phyloP scores from a whole-genome alignment of 495 filamentous ascomycete genomes.

The Tuber umbilicatum region DNA sequence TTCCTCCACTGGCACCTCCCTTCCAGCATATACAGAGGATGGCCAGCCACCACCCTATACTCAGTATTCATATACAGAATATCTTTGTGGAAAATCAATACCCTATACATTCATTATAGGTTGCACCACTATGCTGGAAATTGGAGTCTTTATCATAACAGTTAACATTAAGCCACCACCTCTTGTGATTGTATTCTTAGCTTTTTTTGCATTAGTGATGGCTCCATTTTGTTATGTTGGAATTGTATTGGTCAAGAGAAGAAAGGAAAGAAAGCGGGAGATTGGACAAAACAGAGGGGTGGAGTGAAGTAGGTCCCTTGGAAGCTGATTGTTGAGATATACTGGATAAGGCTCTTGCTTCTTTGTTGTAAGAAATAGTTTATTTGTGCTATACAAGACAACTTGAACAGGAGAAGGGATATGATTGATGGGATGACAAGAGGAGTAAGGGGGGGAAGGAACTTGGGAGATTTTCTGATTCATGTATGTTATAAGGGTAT shows the following conservation, averaged over 20 bases:
- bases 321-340: neutral
- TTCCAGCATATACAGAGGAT: neutral
- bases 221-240: neutral
- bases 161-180: neutral
- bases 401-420: too few relatives aligned
- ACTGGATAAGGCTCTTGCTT: too few relatives aligned
- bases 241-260: neutral
- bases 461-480: too few relatives aligned
- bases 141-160: neutral
- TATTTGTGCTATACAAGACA: too few relatives aligned
- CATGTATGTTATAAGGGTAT: too few relatives aligned
- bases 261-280: neutral
- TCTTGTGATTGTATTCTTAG: neutral
- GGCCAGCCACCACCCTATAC: neutral
- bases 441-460: too few relatives aligned
- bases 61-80: neutral
- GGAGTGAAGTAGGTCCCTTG: fast-evolving
- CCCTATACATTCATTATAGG: neutral
- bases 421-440: too few relatives aligned
- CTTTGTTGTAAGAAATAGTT: too few relatives aligned
- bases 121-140: neutral
- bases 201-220: neutral
- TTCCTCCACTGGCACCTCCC: neutral
- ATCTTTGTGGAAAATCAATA: neutral
- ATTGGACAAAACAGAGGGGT: too few relatives aligned